Evolutionary conservation across 352 stramenopile genomes (phyloP), one percentile per base, ranked within the genome.

Genomic region (Phytophthora multivora): DNA sequence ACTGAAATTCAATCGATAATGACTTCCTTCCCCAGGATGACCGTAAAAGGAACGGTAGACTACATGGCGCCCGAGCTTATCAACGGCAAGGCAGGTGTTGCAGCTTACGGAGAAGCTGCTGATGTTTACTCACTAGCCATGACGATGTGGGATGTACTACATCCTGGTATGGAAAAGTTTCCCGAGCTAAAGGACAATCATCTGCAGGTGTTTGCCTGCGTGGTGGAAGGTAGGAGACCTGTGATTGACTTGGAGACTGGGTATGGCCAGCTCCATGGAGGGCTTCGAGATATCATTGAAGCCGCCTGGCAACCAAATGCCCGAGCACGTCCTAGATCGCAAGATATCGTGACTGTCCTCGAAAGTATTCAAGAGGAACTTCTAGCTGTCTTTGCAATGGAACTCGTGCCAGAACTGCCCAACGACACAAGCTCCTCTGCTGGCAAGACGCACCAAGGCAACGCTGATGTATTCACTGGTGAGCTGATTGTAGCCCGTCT

Each of bases 51-150:
- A 0, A 92, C 84, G 0, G 77, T 86, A 1, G 72, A 86, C 19
- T 90, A 90, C 63, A 93, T 93, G 83, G 83, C 84, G 8, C 84
- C 84, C 0, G 84, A 93, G 52, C 63, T 93, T 8, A 89, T 93
- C 54, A 83, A 87, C 36, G 77, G 79, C 3, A 56, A 66, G 25
- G 72, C 58, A 19, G 77, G 79, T 9, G 15, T 76, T 15, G 77
- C 73, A 9, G 59, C 53, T 0, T 92, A 91, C 45, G 78, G 63
- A 3, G 80, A 92, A 68, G 74, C 75, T 13, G 80, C 83, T 19
- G 84, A 93, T 23, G 69, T 93, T 12, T 93, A 89, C 60, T 79
- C 77, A 19, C 55, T 93, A 13, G 83, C 63, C 11, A 81, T 93
- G 52, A 91, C 81, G 13, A 73, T 93, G 61, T 91, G 85, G 83